Evolutionary conservation across 2,329 filamentous ascomycete genomes (phyloP), one percentile per base, ranked within the genome.

Genomic region (Colletotrichum caudatum): DNA sequence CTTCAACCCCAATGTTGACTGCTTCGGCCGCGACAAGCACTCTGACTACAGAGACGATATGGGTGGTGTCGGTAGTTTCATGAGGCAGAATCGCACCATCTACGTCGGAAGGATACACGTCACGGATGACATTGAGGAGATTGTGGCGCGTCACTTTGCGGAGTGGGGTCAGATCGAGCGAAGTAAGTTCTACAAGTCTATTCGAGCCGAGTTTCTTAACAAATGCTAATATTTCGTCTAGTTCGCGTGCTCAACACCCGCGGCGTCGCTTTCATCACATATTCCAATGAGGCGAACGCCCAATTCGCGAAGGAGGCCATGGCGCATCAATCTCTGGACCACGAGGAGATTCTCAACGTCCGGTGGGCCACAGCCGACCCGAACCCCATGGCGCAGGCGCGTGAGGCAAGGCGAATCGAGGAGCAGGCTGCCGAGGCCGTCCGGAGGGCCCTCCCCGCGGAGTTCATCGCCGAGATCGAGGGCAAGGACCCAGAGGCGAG

Each of bases 351-450:
- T 29, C 84, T 99, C 35, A 99, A 99, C 81, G 95, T 99, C 59
- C 89, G 97, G 74, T 99, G 96, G 96, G 96, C 96, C 53, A 99
- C 96, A 0, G 93, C 94, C 8, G 96, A 99, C 79, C 96, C 96
- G 1, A 99, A 99, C 76, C 96, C 96, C 0, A 91, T 96, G 85
- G 94, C 95, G 2, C 94, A 97, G 80, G 97, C 97, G 74, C 89
- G 97, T 72, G 96, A 99, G 82, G 95, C 93, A 3, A 88, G 92
- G 50, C 88, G 92, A 51, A 92, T 99, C 72, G 96, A 99, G 79
- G 96, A 99, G 79, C 96, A 99, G 80, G 96, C 96, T 2, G 96
- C 96, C 0, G 96, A 98, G 77, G 97, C 96, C 1, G 94, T 99
- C 69, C 87, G 96, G 23, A 88, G 93, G 74, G 95, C 96, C 0